phyloP scores from a whole-genome alignment of 2,329 filamentous ascomycete species.

The Fusarium circinatum region DNA sequence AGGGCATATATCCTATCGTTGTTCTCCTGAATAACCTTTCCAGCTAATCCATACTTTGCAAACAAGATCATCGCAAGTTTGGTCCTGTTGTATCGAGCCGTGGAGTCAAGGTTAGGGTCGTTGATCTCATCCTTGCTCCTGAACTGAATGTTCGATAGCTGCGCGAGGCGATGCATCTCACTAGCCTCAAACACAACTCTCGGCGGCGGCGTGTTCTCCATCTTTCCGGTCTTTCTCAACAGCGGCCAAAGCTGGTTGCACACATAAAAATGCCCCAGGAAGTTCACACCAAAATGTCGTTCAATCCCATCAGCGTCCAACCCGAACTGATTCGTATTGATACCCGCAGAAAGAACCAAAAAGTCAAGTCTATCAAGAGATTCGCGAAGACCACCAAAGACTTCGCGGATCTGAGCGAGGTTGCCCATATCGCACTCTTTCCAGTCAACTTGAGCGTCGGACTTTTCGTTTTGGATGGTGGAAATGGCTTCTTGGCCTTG shows the following conservation, averaged over 20 bases:
- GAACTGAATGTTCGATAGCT: conserved; percentile 50
- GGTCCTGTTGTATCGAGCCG: conserved; percentile 53
- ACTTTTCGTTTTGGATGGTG: conserved; percentile 42
- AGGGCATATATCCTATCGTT: conserved; percentile 54
- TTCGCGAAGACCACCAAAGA: conserved; percentile 45
- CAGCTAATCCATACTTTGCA: conserved; percentile 53
- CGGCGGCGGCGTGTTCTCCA: conserved; percentile 48
- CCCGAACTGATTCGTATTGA: conserved; percentile 51
- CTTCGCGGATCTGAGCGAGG: not conserved
- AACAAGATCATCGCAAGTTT: conserved; percentile 57
- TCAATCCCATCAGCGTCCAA: conserved; percentile 54
- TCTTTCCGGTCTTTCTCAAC: conserved; percentile 52
- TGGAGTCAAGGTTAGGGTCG: conserved; percentile 46
- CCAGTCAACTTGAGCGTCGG: conserved; percentile 50
- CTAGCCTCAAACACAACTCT: conserved; percentile 55
- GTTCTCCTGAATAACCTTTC: conserved; percentile 55
- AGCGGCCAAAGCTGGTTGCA: conserved; percentile 52
- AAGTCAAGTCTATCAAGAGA: conserved; percentile 53
- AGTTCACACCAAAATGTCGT: conserved; percentile 57
- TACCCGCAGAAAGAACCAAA: conserved; percentile 56
- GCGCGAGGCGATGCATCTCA: conserved; percentile 53
- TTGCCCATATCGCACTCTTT: conserved; percentile 51
- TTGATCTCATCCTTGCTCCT: conserved; percentile 56
- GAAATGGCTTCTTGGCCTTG: conserved; percentile 45
- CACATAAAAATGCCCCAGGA: conserved; percentile 56